These are phyloP conservation scores for Boletus mariae DNA, from an alignment of 1,284 basidiomycete genomes.

Conservation along the genomic window DNA sequence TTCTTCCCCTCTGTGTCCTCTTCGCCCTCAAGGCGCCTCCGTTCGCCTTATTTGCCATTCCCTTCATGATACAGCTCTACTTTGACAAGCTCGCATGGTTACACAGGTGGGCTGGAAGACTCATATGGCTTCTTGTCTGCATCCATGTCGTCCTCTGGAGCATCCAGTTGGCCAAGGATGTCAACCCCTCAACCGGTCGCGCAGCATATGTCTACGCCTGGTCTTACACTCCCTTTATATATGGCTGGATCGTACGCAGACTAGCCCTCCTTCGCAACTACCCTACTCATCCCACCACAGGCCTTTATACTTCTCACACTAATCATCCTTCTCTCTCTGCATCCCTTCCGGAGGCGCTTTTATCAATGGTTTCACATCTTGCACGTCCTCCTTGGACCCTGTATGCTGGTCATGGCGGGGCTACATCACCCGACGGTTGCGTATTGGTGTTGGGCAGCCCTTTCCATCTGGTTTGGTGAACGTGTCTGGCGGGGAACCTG, in stretches of 20 bases:
- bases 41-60: conserved; percentile 75
- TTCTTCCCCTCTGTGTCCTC: conserved; percentile 74
- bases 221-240: conserved; percentile 69
- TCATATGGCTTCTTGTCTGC: conserved; percentile 70
- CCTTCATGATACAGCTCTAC: conserved; percentile 63
- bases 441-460: conserved; percentile 68
- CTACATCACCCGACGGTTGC: conserved; percentile 70
- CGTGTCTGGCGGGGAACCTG: conserved; percentile 57
- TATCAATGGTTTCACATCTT: conserved; percentile 78
- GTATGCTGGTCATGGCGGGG: conserved; percentile 58
- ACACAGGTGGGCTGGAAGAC: conserved; percentile 70
- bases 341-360: conserved; percentile 58
- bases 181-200: conserved; percentile 44
- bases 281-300: conserved; percentile 35
- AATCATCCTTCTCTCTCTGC: conserved; percentile 61
- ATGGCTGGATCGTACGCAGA: conserved; percentile 64
- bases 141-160: conserved; percentile 76
- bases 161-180: conserved; percentile 63
- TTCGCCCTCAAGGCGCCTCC: conserved; percentile 81
- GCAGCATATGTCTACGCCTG: conserved; percentile 63
- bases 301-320: conserved; percentile 70
- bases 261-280: conserved; percentile 4
- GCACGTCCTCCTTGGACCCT: conserved; percentile 65
- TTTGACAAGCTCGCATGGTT: conserved; percentile 76
- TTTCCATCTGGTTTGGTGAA: conserved; percentile 65